These are phyloP conservation scores for Russula earlei DNA, from an alignment of 768 basidiomycete species.

Conservation along the genomic window DNA sequence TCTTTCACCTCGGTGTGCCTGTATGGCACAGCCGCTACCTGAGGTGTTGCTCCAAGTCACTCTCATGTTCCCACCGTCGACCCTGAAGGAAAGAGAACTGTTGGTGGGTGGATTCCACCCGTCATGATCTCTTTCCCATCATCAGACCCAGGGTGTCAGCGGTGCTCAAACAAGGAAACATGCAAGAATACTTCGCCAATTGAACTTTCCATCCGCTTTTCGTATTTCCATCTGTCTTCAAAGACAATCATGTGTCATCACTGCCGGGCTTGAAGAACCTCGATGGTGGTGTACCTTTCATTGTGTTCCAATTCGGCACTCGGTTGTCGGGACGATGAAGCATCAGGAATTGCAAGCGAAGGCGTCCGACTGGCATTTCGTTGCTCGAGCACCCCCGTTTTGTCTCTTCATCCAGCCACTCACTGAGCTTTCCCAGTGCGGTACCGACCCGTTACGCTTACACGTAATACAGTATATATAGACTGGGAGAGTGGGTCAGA, in stretches of 20 bases:
- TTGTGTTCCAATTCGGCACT: background rate
- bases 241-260: background rate
- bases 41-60: background rate
- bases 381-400: background rate
- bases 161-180: background rate
- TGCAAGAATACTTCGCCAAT: background rate
- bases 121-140: background rate
- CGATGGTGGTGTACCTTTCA: no score
- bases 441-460: no score
- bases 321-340: no score
- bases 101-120: background rate
- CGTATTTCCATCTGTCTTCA: background rate
- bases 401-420: background rate
- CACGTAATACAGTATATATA: no score
- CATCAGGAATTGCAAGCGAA: no score
- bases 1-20: background rate
- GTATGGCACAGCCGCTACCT: background rate
- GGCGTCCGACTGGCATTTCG: no score
- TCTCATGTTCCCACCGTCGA: no score
- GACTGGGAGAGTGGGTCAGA: no score
- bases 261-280: no score
- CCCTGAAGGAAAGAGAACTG: background rate
- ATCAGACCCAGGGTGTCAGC: background rate
- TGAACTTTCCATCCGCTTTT: background rate
- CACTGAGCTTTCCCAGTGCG: background rate